Evolutionary conservation across 768 basidiomycete genomes (phyloP).

Genomic region (Lentinula edodes): DNA sequence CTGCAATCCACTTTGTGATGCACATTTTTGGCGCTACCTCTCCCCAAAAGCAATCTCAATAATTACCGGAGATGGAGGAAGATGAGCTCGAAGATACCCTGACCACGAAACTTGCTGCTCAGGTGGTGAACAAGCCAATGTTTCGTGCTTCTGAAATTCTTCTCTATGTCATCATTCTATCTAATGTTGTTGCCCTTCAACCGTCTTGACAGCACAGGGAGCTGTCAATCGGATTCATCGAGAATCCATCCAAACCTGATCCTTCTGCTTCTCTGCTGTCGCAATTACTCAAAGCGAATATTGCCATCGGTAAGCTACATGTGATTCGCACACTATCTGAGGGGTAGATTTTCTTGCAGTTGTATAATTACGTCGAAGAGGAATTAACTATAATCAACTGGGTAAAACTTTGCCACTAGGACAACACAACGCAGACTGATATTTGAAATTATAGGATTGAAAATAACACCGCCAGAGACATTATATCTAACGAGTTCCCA

Average conservation of each 20-base stretch:
- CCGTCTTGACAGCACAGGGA: constrained; percentile 27
- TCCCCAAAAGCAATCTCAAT: not conserved
- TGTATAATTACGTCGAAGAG: no score
- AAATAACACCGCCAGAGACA: no score
- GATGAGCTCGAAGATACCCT: not conserved
- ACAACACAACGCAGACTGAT: no score
- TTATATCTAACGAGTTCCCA: no score
- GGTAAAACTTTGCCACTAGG: no score
- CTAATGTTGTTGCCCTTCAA: constrained; percentile 42
- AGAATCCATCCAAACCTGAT: constrained; percentile 21
- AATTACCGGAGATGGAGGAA: not conserved
- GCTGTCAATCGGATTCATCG: constrained; percentile 2
- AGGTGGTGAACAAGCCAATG: constrained; percentile 41
- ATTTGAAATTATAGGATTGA: no score
- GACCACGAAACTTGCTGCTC: not conserved
- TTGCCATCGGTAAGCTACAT: not conserved
- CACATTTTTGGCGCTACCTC: not conserved
- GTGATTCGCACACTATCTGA: constrained; percentile 41
- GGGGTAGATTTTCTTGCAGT: no score
- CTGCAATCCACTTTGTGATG: not conserved
- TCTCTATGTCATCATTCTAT: constrained; percentile 55
- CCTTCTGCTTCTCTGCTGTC: constrained; percentile 59
- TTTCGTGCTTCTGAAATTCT: constrained; percentile 49
- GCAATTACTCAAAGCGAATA: constrained; percentile 52
- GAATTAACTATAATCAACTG: no score